Base-by-base conservation (phyloP, 108 stramenopile species). In the Nitzschia putrida region DNA sequence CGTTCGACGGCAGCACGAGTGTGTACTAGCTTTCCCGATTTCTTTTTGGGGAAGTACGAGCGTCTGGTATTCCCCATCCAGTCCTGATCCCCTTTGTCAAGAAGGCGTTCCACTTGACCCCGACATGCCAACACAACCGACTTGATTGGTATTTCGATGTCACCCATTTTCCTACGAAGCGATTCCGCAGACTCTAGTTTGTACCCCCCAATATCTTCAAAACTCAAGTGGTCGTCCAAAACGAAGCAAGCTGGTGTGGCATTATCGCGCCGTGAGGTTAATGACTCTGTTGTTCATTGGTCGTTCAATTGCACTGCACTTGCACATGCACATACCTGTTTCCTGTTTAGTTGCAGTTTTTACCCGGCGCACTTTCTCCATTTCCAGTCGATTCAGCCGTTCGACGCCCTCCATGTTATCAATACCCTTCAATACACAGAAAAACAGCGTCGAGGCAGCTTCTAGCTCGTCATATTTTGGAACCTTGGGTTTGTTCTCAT, bases 131-230 rank as follows among this genome's bases (percentile, higher is more conserved):
- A 7, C 0, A 63, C 23, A 21, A 63, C 23, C 2, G 42, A 41
- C 8, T 22, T 18, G n/a, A 63, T 20, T 4, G 44, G 61, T 40
- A 63, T 47, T 21, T 63, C 44, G 8, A 20, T 22, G 10, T 63
- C n/a, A 0, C 24, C 16, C 43, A 47, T 45, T 16, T 2, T 18
- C 21, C 18, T 24, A 0, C 22, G 40, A 21, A 63, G 44, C 0
- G 16, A 18, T 47, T 63, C 61, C 23, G 61, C 61, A 20, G 61
- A 47, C n/a, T 45, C 21, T 22, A 63, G 44, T 8, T 20, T 63
- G 24, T 47, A 63, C 3, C 61, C 61, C 16, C 38, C 40, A 9
- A 63, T 20, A 18, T 63, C 22, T 12, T 44, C 21, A 24, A 40
- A 63, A n/a, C 44, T 23, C 18, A 22, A 12, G 8, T 45, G n/a